These are phyloP conservation scores for Clonostachys rhizophaga DNA, from an alignment of 2,329 filamentous ascomycete genomes.

Conservation along the genomic window DNA sequence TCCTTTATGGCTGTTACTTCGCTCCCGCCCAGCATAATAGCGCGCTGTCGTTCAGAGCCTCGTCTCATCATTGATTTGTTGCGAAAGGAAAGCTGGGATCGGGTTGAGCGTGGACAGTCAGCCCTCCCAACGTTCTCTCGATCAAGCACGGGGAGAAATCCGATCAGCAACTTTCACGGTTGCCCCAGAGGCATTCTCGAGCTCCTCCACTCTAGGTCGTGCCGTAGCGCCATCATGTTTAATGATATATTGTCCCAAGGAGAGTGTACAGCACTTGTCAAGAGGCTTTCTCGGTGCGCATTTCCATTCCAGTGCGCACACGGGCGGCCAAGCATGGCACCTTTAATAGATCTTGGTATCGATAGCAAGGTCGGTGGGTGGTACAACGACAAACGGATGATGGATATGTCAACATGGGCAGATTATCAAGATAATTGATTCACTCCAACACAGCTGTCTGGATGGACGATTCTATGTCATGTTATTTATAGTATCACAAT, in stretches of 20 bases:
- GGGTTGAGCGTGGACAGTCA: constrained; percentile 37
- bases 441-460: no score
- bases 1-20: constrained; percentile 41
- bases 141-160: constrained; percentile 23
- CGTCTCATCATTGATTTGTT: constrained; percentile 69
- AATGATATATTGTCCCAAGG: constrained; percentile 60
- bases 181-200: constrained; percentile 76
- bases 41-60: constrained; percentile 71
- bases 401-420: not conserved
- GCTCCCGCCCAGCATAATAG: constrained; percentile 68
- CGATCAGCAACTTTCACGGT: constrained; percentile 58
- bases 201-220: constrained; percentile 70
- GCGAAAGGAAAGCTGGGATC: constrained; percentile 68
- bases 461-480: no score
- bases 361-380: constrained; percentile 15
- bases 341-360: constrained; percentile 47
- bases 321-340: constrained; percentile 64
- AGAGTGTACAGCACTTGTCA: constrained; percentile 56
- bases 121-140: not conserved
- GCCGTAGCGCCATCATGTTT: constrained; percentile 81
- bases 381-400: constrained; percentile 8
- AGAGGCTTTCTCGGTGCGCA: constrained; percentile 52
- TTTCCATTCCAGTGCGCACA: constrained; percentile 86
- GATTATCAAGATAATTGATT: no score
- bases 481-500: not conserved